Conservation (phyloP, 768 basidiomycete genomes). For the Trametes elegans region DNA sequence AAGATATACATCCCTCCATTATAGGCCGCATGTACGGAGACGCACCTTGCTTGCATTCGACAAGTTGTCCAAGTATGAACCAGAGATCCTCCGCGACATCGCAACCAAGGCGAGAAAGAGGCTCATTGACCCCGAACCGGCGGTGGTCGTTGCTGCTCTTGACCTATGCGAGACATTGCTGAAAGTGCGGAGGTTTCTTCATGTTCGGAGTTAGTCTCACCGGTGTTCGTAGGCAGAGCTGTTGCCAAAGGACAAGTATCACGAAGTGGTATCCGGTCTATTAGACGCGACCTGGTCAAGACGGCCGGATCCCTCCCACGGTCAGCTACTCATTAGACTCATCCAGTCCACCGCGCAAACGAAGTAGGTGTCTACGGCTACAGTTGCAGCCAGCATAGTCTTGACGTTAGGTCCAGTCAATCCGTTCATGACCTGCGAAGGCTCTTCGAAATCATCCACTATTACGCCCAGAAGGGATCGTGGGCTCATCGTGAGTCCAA, state of each 20-base stretch:
- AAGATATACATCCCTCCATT: background rate
- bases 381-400: background rate
- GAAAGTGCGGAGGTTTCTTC: conserved; percentile 29
- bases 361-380: conserved; percentile 16
- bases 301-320: background rate
- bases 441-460: conserved; percentile 17
- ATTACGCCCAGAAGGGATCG: background rate
- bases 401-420: conserved; percentile 4
- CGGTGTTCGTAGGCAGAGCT: conserved; percentile 13
- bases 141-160: conserved; percentile 48
- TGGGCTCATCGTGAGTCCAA: conserved; percentile 13
- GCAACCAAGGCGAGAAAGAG: conserved; percentile 38
- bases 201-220: background rate
- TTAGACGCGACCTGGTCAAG: conserved; percentile 20
- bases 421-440: conserved; percentile 12
- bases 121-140: conserved; percentile 42
- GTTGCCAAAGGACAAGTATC: conserved; percentile 21
- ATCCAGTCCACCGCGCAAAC: conserved; percentile 10
- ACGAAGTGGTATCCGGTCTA: conserved; percentile 3
- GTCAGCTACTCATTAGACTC: conserved; percentile 17
- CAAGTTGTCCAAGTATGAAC: conserved; percentile 46
- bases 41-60: conserved; percentile 61
- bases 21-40: conserved; percentile 57
- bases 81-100: conserved; percentile 45
- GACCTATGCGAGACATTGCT: conserved; percentile 26